A percentile compares a stretch with the other conserved stretches of the same genome.
Evolutionary conservation across 345 rosid species (phyloP).

Genomic region (Excoecaria agallocha): DNA sequence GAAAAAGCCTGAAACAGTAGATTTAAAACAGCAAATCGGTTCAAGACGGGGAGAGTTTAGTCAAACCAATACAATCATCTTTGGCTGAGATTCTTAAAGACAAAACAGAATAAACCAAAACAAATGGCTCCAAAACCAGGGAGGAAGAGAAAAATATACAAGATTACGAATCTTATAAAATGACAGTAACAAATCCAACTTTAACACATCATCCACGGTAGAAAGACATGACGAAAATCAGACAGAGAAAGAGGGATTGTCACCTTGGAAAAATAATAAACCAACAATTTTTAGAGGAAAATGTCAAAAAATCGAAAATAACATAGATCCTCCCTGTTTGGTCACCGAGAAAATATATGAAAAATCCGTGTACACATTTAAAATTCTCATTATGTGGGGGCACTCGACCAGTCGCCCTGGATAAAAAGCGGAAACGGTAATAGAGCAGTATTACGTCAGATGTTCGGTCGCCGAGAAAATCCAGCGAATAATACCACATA

Average conservation of each 20-base stretch:
- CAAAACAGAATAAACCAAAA: constrained; percentile 67
- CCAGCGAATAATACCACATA: neutral
- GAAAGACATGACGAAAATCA: neutral
- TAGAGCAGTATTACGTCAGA: neutral
- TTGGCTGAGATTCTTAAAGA: constrained; percentile 52
- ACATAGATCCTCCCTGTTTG: constrained; percentile 22
- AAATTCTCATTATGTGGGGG: neutral
- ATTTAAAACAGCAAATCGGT: constrained; percentile 24
- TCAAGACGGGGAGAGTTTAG: constrained; percentile 32
- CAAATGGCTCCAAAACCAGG: constrained; percentile 56
- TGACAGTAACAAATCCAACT: constrained; percentile 22
- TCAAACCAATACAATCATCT: constrained; percentile 41
- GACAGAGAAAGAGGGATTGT: neutral
- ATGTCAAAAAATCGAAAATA: neutral
- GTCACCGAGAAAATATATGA: constrained; percentile 16
- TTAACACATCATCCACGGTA: constrained; percentile 13
- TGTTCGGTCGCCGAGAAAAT: constrained; percentile 15
- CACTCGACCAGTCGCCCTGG: neutral
- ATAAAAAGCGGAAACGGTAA: neutral
- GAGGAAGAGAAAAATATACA: constrained; percentile 18
- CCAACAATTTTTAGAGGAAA: neutral
- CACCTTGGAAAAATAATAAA: neutral
- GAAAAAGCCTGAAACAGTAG: constrained; percentile 30
- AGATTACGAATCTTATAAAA: constrained; percentile 17
- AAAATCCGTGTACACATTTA: neutral